phyloP scores from a whole-genome alignment of 2,329 filamentous ascomycete genomes.

The Dactylellina leptospora region DNA sequence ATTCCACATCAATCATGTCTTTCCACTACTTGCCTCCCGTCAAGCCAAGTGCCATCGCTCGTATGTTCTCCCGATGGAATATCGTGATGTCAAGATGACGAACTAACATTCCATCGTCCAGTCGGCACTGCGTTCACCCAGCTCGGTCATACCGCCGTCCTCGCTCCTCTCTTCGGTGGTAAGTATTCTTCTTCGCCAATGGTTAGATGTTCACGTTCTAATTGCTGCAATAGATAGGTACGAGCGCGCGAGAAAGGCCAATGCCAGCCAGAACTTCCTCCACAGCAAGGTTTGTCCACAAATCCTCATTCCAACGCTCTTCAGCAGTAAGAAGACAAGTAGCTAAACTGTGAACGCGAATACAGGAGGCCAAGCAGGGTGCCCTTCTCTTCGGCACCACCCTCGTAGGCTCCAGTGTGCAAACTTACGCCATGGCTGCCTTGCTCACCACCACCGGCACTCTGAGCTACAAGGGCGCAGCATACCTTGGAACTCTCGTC shows the following conservation, averaged over 20 bases:
- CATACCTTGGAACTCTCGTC: conserved; percentile 72
- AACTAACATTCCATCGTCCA: conserved; percentile 16
- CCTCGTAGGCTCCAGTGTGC: conserved; percentile 84
- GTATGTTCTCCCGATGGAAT: conserved; percentile 19
- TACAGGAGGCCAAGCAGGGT: conserved; percentile 79
- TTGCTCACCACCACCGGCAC: conserved; percentile 95
- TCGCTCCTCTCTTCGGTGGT: conserved; percentile 89
- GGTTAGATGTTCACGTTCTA: not conserved
- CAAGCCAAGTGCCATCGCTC: conserved; percentile 96
- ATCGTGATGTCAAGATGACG: not conserved
- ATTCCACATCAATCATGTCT: conserved; percentile 40
- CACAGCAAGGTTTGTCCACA: conserved; percentile 61
- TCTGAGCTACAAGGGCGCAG: conserved; percentile 94
- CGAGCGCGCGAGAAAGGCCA: conserved; percentile 76
- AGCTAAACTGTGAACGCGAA: not conserved
- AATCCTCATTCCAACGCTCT: not conserved
- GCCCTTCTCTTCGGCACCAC: conserved; percentile 91
- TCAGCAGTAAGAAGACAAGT: not conserved
- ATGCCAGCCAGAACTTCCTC: conserved; percentile 96
- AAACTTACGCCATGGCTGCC: conserved; percentile 88
- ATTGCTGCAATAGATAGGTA: conserved; percentile 27
- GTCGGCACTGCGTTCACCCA: conserved; percentile 96
- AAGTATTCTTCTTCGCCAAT: conserved; percentile 71
- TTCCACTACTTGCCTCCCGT: conserved; percentile 74
- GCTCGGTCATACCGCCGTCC: conserved; percentile 83